phyloP scores from a whole-genome alignment of 108 stramenopile genomes.

The Cyclotella kingstonii region DNA sequence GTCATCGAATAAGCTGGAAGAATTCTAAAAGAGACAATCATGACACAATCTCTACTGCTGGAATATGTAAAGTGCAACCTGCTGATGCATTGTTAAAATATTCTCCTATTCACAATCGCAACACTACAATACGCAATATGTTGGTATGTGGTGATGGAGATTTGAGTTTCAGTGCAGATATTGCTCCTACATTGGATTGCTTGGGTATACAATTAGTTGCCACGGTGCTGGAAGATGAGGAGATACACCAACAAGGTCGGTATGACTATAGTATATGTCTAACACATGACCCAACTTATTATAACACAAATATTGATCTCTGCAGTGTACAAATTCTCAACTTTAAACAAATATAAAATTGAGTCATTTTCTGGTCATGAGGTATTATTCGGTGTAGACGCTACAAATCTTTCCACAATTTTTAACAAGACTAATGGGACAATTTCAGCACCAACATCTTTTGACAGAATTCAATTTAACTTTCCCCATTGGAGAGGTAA shows the following conservation, averaged over 20 bases:
- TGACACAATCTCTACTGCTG: too few relatives aligned
- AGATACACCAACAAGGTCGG: conserved; percentile 45
- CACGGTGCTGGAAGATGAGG: conserved; percentile 75
- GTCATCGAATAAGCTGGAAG: too few relatives aligned
- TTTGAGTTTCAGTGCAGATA: conserved; percentile 64
- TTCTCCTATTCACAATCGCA: conserved; percentile 1
- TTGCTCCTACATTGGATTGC: conserved; percentile 41
- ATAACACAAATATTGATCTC: neutral
- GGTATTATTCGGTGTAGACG: conserved; percentile 66
- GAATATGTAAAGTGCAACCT: too few relatives aligned
- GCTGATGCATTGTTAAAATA: neutral
- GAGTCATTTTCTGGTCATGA: conserved; percentile 29
- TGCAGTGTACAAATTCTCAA: conserved; percentile 35
- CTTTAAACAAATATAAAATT: conserved; percentile 21
- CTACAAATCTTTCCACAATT: conserved; percentile 48
- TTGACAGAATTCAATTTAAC: conserved; percentile 81
- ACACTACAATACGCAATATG: conserved; percentile 37
- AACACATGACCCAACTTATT: too few relatives aligned
- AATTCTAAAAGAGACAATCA: too few relatives aligned
- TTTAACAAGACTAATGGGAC: conserved; percentile 37
- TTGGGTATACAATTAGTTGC: conserved; percentile 48
- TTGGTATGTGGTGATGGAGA: conserved; percentile 84
- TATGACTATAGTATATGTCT: too few relatives aligned
- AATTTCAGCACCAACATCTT: conserved; percentile 19
- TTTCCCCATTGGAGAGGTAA: conserved; percentile 89